Percentiles rank a stretch among this genome's conserved stretches.
phyloP scores from a whole-genome alignment of 495 filamentous ascomycete species.

The Aeminium ludgeri region DNA sequence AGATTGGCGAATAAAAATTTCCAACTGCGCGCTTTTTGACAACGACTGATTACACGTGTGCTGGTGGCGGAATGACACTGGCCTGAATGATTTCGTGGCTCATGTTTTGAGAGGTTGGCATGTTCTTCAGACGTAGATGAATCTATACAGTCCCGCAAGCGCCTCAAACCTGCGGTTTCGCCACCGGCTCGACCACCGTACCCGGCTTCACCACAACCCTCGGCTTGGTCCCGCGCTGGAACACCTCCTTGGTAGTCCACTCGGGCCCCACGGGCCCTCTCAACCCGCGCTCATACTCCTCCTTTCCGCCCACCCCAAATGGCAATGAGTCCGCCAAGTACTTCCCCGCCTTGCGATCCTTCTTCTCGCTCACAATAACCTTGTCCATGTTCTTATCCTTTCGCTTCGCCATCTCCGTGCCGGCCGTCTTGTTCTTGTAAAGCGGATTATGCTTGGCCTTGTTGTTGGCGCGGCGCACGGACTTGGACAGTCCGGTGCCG shows the following conservation, averaged over 20 bases:
- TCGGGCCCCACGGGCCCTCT: conserved; percentile 81
- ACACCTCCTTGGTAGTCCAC: conserved; percentile 85
- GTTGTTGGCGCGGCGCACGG: conserved; percentile 27
- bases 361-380: conserved; percentile 89
- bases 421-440: conserved; percentile 22
- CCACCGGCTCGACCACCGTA: conserved; percentile 64
- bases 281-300: conserved; percentile 82
- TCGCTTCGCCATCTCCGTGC: conserved; percentile 58
- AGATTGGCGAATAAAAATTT: too few relatives aligned
- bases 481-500: conserved; percentile 55
- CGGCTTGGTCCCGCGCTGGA: conserved; percentile 80
- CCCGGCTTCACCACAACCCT: conserved; percentile 85
- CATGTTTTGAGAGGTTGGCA: too few relatives aligned
- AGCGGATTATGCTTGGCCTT: conserved; percentile 10
- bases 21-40: too few relatives aligned
- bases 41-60: too few relatives aligned
- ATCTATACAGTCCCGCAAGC: too few relatives aligned
- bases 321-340: conserved; percentile 72
- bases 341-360: conserved; percentile 78
- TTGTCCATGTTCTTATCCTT: conserved; percentile 65
- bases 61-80: too few relatives aligned
- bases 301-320: conserved; percentile 65
- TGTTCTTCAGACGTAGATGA: too few relatives aligned
- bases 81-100: too few relatives aligned
- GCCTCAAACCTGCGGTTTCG: conserved; percentile 46